Evolutionary conservation across 2,329 filamentous ascomycete genomes (phyloP).

Genomic region (Aspergillus ruber): DNA sequence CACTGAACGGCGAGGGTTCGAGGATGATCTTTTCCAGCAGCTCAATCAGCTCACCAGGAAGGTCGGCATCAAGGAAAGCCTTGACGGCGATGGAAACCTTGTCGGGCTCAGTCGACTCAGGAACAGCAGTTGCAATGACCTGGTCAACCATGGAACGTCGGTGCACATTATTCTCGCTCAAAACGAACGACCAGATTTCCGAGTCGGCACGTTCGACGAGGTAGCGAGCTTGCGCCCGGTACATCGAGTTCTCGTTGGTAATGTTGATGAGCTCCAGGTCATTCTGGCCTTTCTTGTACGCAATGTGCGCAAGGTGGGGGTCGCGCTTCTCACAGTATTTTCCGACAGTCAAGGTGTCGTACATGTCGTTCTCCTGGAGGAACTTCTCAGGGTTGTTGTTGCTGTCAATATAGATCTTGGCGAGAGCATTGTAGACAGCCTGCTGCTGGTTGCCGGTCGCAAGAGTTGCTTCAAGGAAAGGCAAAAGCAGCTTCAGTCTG

Average conservation of each 20-base stretch:
- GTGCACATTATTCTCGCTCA: slow-evolving; percentile 93
- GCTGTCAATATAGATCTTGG: slow-evolving; percentile 98
- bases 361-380: slow-evolving; percentile 93
- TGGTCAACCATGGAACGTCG: slow-evolving; percentile 91
- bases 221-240: slow-evolving; percentile 93
- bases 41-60: slow-evolving; percentile 92
- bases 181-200: slow-evolving; percentile 91
- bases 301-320: slow-evolving; percentile 89
- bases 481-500: slow-evolving; percentile 86
- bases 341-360: slow-evolving; percentile 84
- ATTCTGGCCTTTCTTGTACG: slow-evolving; percentile 94
- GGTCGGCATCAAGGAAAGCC: slow-evolving; percentile 81
- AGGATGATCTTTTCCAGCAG: slow-evolving; percentile 97
- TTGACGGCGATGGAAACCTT: slow-evolving; percentile 94
- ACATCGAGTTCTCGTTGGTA: slow-evolving; percentile 99
- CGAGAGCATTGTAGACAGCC: slow-evolving; percentile 92
- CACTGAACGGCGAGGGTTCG: slow-evolving; percentile 98
- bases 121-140: slow-evolving; percentile 90
- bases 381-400: slow-evolving; percentile 99
- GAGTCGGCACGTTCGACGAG: slow-evolving; percentile 80
- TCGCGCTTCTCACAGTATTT: slow-evolving; percentile 99
- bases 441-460: slow-evolving; percentile 89
- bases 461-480: slow-evolving; percentile 90
- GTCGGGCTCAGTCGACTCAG: slow-evolving; percentile 83
- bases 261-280: slow-evolving; percentile 95